These are phyloP conservation scores for Astragalus membranaceus DNA, from an alignment of 306 rosid genomes.

Conservation along the genomic window DNA sequence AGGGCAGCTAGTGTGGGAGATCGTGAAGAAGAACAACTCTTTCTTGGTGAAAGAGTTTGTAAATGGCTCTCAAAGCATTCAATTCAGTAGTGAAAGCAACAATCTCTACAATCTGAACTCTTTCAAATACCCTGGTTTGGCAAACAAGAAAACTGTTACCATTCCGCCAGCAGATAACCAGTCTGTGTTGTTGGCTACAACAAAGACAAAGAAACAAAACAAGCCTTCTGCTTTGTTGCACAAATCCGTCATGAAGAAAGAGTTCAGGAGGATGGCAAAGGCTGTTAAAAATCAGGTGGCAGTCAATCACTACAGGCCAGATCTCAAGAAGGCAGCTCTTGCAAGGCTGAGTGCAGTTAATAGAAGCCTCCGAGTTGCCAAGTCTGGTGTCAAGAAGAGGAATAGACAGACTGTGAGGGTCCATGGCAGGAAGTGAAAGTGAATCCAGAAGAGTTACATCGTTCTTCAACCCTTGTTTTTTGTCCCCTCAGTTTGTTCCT, in stretches of 20 bases:
- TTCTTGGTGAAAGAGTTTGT: slow-evolving; percentile 88
- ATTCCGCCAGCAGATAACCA: slow-evolving; percentile 65
- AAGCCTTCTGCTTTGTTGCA: slow-evolving; percentile 75
- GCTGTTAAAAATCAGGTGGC: slow-evolving; percentile 78
- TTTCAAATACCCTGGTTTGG: slow-evolving; percentile 86
- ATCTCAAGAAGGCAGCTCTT: slow-evolving; percentile 77
- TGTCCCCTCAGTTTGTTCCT: neutral
- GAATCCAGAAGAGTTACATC: neutral
- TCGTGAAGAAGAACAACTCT: slow-evolving; percentile 82
- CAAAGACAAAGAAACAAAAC: slow-evolving; percentile 86
- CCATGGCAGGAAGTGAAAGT: slow-evolving; percentile 28
- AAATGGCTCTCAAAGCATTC: slow-evolving; percentile 57
- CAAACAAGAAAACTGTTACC: slow-evolving; percentile 91
- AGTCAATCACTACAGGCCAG: slow-evolving; percentile 72
- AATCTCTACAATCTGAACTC: slow-evolving; percentile 75
- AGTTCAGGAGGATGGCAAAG: slow-evolving; percentile 73
- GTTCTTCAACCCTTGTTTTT: neutral
- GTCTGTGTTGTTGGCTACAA: slow-evolving; percentile 73
- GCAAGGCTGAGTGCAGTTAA: slow-evolving; percentile 87
- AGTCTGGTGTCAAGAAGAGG: slow-evolving; percentile 94
- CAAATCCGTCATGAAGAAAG: slow-evolving; percentile 88
- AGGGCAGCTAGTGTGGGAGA: slow-evolving; percentile 96
- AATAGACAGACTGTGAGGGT: slow-evolving; percentile 60
- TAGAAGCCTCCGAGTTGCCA: slow-evolving; percentile 80
- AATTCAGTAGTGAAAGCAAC: slow-evolving; percentile 85